A percentile compares a stretch with the other conserved stretches of the same genome.
These are phyloP conservation scores for Podaxis pistillaris DNA, from an alignment of 768 basidiomycete genomes.

Conservation along the genomic window DNA sequence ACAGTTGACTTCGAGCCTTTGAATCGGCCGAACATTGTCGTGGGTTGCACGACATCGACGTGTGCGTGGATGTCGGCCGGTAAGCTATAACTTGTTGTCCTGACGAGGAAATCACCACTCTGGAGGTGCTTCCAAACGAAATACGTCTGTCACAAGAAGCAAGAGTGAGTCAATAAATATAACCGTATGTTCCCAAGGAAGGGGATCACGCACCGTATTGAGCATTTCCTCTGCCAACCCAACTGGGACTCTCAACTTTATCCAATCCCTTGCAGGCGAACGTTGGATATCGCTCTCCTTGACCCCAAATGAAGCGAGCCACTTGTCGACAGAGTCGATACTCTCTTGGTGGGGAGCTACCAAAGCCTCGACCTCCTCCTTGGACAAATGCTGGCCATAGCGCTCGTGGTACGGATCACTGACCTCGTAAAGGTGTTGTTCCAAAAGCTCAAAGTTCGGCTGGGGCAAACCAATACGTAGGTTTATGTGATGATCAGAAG, in stretches of 20 bases:
- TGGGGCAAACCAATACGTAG: slow-evolving; percentile 60
- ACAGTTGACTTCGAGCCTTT: slow-evolving; percentile 43
- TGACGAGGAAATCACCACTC: slow-evolving; percentile 50
- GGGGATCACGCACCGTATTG: slow-evolving; percentile 37
- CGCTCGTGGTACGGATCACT: slow-evolving; percentile 53
- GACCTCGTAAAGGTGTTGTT: slow-evolving; percentile 52
- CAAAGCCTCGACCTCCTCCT: slow-evolving; percentile 62
- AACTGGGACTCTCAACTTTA: slow-evolving; percentile 59
- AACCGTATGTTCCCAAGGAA: background rate
- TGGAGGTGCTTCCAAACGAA: slow-evolving; percentile 48
- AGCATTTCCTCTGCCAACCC: slow-evolving; percentile 64
- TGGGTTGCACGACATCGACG: slow-evolving; percentile 66
- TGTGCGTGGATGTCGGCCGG: slow-evolving; percentile 56
- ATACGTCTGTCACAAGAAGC: slow-evolving; percentile 42
- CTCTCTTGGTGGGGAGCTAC: slow-evolving; percentile 59
- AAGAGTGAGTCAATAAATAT: background rate
- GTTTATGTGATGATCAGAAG: slow-evolving; percentile 42
- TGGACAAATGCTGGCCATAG: slow-evolving; percentile 56
- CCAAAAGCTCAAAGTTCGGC: slow-evolving; percentile 44
- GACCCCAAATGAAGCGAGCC: slow-evolving; percentile 59
- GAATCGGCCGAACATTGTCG: slow-evolving; percentile 62
- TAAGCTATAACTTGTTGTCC: slow-evolving; percentile 65
- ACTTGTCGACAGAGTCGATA: slow-evolving; percentile 53
- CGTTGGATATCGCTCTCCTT: slow-evolving; percentile 40
- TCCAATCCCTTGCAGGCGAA: slow-evolving; percentile 67